Evolutionary conservation across 345 rosid species (phyloP), one percentile per base, ranked within the genome.

Genomic region (Arabidopsis arenosa): DNA sequence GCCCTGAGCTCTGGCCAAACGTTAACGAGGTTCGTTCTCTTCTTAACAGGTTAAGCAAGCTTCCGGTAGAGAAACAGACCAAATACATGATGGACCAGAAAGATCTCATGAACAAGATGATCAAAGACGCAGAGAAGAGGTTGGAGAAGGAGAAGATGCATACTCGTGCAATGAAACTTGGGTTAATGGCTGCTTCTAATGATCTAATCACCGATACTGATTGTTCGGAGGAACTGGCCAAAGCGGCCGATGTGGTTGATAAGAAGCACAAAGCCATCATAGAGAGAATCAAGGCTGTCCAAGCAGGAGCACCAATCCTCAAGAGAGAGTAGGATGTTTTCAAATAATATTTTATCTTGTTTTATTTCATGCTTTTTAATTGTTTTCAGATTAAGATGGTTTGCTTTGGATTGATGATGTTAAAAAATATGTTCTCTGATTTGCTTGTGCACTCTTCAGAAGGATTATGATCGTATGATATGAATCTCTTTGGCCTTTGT

Each of bases 71-170:
- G 80, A 86, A 86, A 15, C 87, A 77, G 48, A 70, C 78, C 66
- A 84, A 84, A 48, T 68, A 82, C 68, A 86, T 82, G 89, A 49
- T 82, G 82, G 78, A 84, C 67, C 89, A 86, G 54, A 81, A 55
- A 30, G 73, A 72, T 40, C 79, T 78, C 67, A 75, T 86, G 75
- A 51, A 49, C 6, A 63, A 72, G 59, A 80, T 84, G 80, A 67
- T 83, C 45, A 7, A 58, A 12, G 85, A 86, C n/a, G 73, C 75
- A 0, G 45, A 72, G 39, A 80, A 81, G 63, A 82, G 73, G 70
- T n/a, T 81, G 17, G 81, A 76, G 72, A 85, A 79, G 60, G 80
- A 74, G 66, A 40, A 33, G 23, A 61, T 59, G 44, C 61, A 74
- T 33, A 72, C 57, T n/a, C 75, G 80, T 13, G 79, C 71, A 32